Evolutionary conservation across 495 filamentous ascomycete genomes (phyloP).

Genomic region (Penicillium fimorum): DNA sequence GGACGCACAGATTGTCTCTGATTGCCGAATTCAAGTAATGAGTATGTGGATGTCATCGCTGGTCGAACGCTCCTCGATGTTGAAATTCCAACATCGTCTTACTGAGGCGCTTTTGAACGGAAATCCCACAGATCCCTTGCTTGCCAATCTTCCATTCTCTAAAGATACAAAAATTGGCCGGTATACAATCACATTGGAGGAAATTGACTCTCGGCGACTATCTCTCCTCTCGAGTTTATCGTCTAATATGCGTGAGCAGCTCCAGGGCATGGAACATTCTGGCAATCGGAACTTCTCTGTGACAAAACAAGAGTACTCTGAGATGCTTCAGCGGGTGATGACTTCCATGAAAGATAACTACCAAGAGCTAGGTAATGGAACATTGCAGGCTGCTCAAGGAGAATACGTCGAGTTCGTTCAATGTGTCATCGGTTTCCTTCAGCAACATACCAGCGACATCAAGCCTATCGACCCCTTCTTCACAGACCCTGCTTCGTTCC

Average conservation of each 20-base stretch:
- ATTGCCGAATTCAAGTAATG: constrained; percentile 51
- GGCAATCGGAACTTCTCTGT: constrained; percentile 27
- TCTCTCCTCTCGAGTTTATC: constrained; percentile 60
- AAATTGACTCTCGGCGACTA: constrained; percentile 57
- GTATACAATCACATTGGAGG: constrained; percentile 52
- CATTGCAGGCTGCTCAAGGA: constrained; percentile 39
- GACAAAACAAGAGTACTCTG: constrained; percentile 53
- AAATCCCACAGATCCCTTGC: constrained; percentile 45
- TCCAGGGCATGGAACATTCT: constrained; percentile 38
- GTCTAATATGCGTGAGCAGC: constrained; percentile 62
- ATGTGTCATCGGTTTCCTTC: constrained; percentile 57
- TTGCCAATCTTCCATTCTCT: constrained; percentile 64
- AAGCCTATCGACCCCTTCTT: constrained; percentile 65
- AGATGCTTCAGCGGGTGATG: constrained; percentile 59
- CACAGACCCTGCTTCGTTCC: constrained; percentile 63
- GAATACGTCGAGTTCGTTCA: constrained; percentile 69
- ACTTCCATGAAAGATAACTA: constrained; percentile 67
- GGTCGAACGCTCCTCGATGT: constrained; percentile 61
- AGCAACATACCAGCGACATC: constrained; percentile 65
- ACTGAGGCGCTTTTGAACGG: constrained; percentile 56
- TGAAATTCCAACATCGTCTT: constrained; percentile 67
- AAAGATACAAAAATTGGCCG: constrained; percentile 33
- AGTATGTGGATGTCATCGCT: constrained; percentile 60
- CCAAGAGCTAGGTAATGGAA: constrained; percentile 51
- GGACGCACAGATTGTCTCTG: constrained; percentile 39